Percentiles rank a stretch among this genome's conserved stretches.
These are phyloP conservation scores for Trichoderma polysporum DNA, from an alignment of 2,329 filamentous ascomycete genomes.

Conservation along the genomic window DNA sequence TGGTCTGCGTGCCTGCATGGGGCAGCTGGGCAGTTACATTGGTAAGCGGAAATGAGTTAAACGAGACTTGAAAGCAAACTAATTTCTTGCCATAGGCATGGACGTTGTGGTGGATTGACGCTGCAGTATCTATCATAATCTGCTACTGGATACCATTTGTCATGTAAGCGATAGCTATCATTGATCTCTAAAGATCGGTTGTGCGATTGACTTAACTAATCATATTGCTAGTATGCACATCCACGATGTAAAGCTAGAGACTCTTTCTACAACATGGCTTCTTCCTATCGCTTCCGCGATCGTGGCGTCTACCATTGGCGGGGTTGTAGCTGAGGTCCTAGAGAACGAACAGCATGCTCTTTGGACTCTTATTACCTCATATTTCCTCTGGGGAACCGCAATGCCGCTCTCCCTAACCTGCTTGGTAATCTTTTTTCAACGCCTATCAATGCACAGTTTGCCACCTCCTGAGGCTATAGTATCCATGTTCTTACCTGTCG, in stretches of 20 bases:
- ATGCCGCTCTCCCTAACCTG: conserved; percentile 3
- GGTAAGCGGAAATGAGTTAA: neutral
- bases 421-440: neutral
- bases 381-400: conserved; percentile 6
- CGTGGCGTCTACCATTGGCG: conserved; percentile 1
- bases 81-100: neutral
- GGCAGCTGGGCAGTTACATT: neutral
- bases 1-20: conserved; percentile 1
- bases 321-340: neutral
- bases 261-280: conserved; percentile 10
- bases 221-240: neutral
- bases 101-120: conserved; percentile 5
- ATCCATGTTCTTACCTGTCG: neutral
- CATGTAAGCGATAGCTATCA: neutral
- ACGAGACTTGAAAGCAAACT: neutral
- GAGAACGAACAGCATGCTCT: conserved; percentile 1
- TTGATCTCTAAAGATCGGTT: fast-evolving
- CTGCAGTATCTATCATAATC: conserved; percentile 1
- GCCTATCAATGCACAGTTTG: neutral
- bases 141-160: conserved; percentile 5
- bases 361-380: conserved; percentile 3
- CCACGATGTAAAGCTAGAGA: neutral
- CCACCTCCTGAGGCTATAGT: neutral
- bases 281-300: conserved; percentile 1
- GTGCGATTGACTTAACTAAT: neutral